Evolutionary conservation across 192 early-diverging fungal genomes (phyloP).

Genomic region (Entrophospora sp.): DNA sequence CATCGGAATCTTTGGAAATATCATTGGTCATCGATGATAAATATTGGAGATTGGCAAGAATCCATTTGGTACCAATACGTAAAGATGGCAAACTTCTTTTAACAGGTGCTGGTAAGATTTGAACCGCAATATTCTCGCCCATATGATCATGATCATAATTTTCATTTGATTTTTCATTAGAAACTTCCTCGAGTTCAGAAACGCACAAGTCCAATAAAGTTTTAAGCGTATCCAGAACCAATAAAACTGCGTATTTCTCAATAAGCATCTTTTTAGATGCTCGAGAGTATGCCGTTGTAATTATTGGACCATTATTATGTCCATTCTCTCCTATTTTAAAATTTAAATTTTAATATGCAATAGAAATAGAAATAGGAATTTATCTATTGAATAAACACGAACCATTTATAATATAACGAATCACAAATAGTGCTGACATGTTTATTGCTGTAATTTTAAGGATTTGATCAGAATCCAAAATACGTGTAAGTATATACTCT

Average conservation of each 20-base stretch:
- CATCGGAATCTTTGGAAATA: constrained; percentile 6
- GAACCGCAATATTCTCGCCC: constrained; percentile 3
- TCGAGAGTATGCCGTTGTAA: background rate
- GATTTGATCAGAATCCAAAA: constrained; percentile 17
- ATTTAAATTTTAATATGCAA: background rate
- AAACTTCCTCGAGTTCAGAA: constrained; percentile 10
- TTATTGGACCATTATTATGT: background rate
- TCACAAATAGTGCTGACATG: constrained; percentile 12
- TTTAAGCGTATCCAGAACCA: constrained; percentile 9
- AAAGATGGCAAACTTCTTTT: constrained; percentile 20
- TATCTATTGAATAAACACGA: too few relatives aligned
- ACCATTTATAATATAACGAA: constrained; percentile 15
- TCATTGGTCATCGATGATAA: background rate
- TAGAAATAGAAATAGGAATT: too few relatives aligned
- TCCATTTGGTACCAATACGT: constrained; percentile 20
- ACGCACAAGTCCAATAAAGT: constrained; percentile 18
- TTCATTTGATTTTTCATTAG: background rate
- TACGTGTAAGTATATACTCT: background rate
- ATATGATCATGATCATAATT: too few relatives aligned
- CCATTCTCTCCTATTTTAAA: constrained; percentile 3
- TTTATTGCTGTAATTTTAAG: constrained; percentile 19
- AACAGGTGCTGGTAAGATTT: constrained; percentile 18
- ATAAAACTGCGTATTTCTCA: constrained; percentile 16
- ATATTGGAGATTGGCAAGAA: constrained; percentile 7
- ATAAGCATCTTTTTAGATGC: constrained; percentile 16